Evolutionary conservation across 306 rosid genomes (phyloP).

Genomic region (Biancaea sappan): DNA sequence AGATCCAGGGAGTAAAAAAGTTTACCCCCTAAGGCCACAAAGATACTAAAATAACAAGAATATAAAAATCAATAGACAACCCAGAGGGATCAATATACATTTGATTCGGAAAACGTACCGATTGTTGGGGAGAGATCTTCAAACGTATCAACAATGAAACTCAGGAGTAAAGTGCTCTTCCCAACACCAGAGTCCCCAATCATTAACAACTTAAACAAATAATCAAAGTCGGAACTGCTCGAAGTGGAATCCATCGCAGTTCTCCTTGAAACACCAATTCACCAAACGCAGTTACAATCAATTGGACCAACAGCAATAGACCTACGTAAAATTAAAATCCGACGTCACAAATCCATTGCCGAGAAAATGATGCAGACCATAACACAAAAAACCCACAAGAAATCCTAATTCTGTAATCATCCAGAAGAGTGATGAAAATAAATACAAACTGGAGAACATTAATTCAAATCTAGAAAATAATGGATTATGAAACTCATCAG

Average conservation of each 20-base stretch:
- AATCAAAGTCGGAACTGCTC: slow-evolving; percentile 71
- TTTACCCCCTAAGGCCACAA: neutral
- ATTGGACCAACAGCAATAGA: neutral
- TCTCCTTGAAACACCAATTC: slow-evolving; percentile 9
- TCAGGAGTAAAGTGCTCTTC: slow-evolving; percentile 89
- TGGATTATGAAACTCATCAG: too few species aligned
- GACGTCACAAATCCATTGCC: neutral
- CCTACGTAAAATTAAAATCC: neutral
- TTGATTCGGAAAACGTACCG: slow-evolving; percentile 42
- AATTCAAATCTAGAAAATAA: too few species aligned
- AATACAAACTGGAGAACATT: neutral
- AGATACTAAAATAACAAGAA: neutral
- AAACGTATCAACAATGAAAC: slow-evolving; percentile 77
- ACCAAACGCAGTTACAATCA: neutral
- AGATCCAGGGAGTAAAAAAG: neutral
- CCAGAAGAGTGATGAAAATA: neutral
- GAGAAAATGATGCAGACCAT: neutral
- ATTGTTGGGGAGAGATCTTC: slow-evolving; percentile 94
- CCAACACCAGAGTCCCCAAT: slow-evolving; percentile 97
- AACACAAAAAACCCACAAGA: neutral
- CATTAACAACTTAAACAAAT: slow-evolving; percentile 87
- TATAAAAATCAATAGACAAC: neutral
- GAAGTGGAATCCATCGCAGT: slow-evolving; percentile 64
- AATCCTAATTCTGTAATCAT: neutral
- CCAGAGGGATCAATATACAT: neutral